Percentiles rank a stretch among this genome's conserved stretches.
phyloP scores from a whole-genome alignment of 1,284 basidiomycete genomes.

The Cutaneotrichosporon sp. region DNA sequence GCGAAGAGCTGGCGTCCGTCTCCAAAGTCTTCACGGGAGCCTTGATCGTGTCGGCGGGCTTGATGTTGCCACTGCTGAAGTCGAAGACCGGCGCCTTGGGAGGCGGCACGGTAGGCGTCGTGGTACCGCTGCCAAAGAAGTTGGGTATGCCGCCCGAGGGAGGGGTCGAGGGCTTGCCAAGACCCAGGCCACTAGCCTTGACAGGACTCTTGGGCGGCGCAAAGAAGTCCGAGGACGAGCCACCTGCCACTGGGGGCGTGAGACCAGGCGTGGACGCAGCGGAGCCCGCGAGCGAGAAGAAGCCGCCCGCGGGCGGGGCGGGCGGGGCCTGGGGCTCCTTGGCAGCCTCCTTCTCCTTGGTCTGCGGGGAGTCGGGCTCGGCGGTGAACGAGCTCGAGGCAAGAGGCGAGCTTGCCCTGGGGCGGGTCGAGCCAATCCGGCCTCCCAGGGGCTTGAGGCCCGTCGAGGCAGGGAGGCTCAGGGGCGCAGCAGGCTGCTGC shows the following conservation, averaged over 20 bases:
- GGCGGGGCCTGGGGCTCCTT: constrained; percentile 16
- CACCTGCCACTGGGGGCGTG: constrained; percentile 29
- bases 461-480: constrained; percentile 25
- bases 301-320: constrained; percentile 23
- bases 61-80: constrained; percentile 36
- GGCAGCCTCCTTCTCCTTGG: constrained; percentile 4
- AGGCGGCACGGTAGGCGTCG: constrained; percentile 17
- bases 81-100: constrained; percentile 29
- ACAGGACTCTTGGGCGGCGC: constrained; percentile 18
- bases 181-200: constrained; percentile 23
- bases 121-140: constrained; percentile 20
- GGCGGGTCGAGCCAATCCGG: constrained; percentile 31
- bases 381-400: constrained; percentile 43
- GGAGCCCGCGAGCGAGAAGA: constrained; percentile 25
- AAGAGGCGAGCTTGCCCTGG: constrained; percentile 48
- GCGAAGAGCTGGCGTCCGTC: not conserved
- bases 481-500: constrained; percentile 10
- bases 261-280: constrained; percentile 19
- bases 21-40: not conserved
- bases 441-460: constrained; percentile 20
- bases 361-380: constrained; percentile 43
- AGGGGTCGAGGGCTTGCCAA: constrained; percentile 35
- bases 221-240: constrained; percentile 31
- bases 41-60: constrained; percentile 15
- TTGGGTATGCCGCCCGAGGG: constrained; percentile 19